Percentiles rank a stretch among this genome's conserved stretches.
Evolutionary conservation across 371 early-diverging fungal genomes (phyloP).

Genomic region (Zychaea mexicana): DNA sequence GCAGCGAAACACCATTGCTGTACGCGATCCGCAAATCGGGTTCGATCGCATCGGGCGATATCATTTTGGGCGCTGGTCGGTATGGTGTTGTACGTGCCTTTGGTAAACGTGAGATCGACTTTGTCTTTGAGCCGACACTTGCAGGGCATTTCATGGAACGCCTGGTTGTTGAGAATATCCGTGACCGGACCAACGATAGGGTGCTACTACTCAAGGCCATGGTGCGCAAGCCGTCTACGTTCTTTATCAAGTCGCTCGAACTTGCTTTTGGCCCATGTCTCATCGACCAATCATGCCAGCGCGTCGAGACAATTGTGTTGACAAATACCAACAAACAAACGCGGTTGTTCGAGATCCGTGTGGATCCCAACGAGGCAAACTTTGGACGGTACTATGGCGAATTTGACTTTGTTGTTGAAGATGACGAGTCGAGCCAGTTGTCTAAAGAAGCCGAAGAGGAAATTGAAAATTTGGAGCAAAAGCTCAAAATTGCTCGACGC

Average conservation of each 20-base stretch:
- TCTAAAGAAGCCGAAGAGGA: constrained; percentile 90
- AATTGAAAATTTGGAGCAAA: constrained; percentile 95
- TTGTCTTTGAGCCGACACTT: constrained; percentile 90
- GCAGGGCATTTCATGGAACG: constrained; percentile 88
- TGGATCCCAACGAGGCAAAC: constrained; percentile 73
- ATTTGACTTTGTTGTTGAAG: constrained; percentile 72
- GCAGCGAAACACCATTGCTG: constrained; percentile 86
- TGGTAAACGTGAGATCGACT: constrained; percentile 91
- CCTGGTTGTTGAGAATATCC: constrained; percentile 88
- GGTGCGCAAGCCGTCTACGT: constrained; percentile 88
- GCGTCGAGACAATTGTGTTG: constrained; percentile 60
- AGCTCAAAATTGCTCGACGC: constrained; percentile 93
- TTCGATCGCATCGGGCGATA: constrained; percentile 92
- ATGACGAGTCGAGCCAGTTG: constrained; percentile 63
- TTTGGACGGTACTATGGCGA: constrained; percentile 64
- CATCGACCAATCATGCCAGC: constrained; percentile 49
- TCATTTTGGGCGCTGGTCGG: constrained; percentile 74
- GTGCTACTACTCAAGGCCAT: constrained; percentile 85
- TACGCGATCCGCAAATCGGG: constrained; percentile 96
- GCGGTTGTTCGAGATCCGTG: constrained; percentile 81
- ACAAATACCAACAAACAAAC: constrained; percentile 83
- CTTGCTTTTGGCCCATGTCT: constrained; percentile 81
- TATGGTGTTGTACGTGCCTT: constrained; percentile 91
- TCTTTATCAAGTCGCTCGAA: constrained; percentile 75
- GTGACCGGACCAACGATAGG: constrained; percentile 85